Conservation (phyloP, 345 rosid species). For the Raphanus raphanistrum region DNA sequence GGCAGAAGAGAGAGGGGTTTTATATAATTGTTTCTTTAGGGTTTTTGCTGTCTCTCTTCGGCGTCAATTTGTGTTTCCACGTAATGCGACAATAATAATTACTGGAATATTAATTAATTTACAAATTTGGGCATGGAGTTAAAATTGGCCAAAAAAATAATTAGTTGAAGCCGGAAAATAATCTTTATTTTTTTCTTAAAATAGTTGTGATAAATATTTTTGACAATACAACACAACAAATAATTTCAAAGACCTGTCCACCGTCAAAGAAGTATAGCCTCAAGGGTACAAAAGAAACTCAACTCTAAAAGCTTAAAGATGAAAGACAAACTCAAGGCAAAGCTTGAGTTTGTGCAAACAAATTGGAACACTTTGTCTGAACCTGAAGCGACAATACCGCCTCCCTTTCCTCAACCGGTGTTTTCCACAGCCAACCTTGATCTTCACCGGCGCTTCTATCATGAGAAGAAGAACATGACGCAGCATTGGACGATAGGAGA, state of each 20-base stretch:
- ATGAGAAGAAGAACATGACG: background rate
- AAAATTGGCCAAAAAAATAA: background rate
- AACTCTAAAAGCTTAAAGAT: background rate
- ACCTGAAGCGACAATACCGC: constrained; percentile 58
- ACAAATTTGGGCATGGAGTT: too few relatives aligned
- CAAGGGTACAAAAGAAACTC: too few relatives aligned
- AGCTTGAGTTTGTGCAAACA: constrained; percentile 30
- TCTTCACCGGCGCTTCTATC: background rate
- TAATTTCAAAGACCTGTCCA: constrained; percentile 14
- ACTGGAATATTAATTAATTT: too few relatives aligned
- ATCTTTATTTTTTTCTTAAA: background rate
- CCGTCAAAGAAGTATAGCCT: background rate
- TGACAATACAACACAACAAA: constrained; percentile 35
- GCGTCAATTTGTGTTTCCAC: background rate
- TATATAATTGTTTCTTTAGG: background rate
- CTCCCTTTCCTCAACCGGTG: constrained; percentile 50
- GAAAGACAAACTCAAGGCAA: constrained; percentile 21
- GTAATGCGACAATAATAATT: background rate
- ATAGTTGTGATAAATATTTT: constrained; percentile 3
- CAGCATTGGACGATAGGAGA: background rate
- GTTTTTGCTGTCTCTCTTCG: background rate
- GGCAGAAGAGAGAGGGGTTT: background rate
- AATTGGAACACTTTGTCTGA: constrained; percentile 30
- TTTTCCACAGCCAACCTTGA: constrained; percentile 28
- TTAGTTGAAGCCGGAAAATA: background rate